These are phyloP conservation scores for Corinectria fuckeliana DNA, from an alignment of 2,329 filamentous ascomycete species.

Conservation along the genomic window DNA sequence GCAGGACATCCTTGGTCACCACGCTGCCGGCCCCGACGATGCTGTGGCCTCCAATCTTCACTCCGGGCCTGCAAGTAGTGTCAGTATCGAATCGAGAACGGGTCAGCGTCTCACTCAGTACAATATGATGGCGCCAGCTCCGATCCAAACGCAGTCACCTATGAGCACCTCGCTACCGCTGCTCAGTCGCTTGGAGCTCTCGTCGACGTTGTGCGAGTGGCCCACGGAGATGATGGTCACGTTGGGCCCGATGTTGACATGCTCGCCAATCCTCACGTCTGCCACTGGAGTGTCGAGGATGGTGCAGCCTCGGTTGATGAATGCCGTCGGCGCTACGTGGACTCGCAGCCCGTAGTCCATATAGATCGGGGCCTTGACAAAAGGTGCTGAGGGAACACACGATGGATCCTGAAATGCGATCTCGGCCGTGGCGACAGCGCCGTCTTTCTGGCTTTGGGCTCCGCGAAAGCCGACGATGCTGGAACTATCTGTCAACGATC, in stretches of 20 bases:
- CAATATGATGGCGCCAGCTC: not conserved
- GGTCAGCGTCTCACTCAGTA: not conserved
- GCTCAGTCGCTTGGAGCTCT: not conserved
- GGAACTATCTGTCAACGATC: not conserved
- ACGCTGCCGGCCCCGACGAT: conserved; percentile 1
- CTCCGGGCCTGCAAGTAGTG: not conserved
- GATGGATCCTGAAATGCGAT: conserved; percentile 3
- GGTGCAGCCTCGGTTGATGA: not conserved
- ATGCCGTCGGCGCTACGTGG: not conserved
- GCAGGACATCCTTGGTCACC: conserved; percentile 1
- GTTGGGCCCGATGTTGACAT: conserved; percentile 11
- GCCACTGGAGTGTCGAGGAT: conserved; percentile 6
- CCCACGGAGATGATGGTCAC: conserved; percentile 10
- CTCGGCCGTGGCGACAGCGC: not conserved
- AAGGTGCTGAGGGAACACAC: not conserved
- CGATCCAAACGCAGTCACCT: conserved; percentile 11
- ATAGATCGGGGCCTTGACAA: conserved; percentile 1
- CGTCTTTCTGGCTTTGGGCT: not conserved
- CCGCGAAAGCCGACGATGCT: not conserved
- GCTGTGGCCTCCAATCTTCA: conserved; percentile 5
- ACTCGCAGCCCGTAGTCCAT: conserved; percentile 8
- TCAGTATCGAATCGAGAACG: not conserved
- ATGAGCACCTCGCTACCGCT: conserved; percentile 2
- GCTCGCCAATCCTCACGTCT: conserved; percentile 1
- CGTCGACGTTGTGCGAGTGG: not conserved